Evolutionary conservation across 2,329 filamentous ascomycete genomes (phyloP).

Genomic region (Penicillium sp.): DNA sequence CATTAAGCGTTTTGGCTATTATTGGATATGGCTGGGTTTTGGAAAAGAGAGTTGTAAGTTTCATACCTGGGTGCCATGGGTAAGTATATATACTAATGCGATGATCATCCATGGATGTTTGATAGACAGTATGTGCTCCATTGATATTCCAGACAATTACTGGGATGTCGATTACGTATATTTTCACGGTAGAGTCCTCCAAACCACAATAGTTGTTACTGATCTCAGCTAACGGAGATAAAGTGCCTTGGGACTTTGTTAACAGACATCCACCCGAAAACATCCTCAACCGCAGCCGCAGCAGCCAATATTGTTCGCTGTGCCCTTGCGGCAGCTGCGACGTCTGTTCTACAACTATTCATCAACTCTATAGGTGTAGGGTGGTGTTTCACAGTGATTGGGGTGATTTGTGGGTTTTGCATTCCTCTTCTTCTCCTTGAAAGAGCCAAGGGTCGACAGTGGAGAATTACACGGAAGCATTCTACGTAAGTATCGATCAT

Average conservation of each 20-base stretch:
- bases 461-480: neutral
- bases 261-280: slow-evolving; percentile 3
- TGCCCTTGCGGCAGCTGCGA: neutral
- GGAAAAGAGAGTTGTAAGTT: slow-evolving; percentile 9
- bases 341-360: neutral
- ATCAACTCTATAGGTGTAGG: slow-evolving; percentile 9
- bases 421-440: slow-evolving; percentile 1
- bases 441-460: neutral
- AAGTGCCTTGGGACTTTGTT: slow-evolving; percentile 5
- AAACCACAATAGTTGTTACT: neutral
- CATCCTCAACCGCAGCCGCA: slow-evolving; percentile 7
- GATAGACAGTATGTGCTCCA: slow-evolving; percentile 14
- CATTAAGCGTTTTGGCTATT: neutral
- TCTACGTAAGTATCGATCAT: no score
- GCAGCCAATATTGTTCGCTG: slow-evolving; percentile 8
- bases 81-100: no score
- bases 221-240: no score
- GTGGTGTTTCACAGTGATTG: slow-evolving; percentile 11
- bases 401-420: neutral
- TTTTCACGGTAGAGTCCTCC: neutral
- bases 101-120: no score
- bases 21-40: slow-evolving; percentile 17
- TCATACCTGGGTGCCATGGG: neutral
- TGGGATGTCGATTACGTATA: neutral
- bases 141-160: slow-evolving; percentile 11